Evolutionary conservation across 1,284 basidiomycete genomes (phyloP).

Genomic region (Boletus austroedulis): DNA sequence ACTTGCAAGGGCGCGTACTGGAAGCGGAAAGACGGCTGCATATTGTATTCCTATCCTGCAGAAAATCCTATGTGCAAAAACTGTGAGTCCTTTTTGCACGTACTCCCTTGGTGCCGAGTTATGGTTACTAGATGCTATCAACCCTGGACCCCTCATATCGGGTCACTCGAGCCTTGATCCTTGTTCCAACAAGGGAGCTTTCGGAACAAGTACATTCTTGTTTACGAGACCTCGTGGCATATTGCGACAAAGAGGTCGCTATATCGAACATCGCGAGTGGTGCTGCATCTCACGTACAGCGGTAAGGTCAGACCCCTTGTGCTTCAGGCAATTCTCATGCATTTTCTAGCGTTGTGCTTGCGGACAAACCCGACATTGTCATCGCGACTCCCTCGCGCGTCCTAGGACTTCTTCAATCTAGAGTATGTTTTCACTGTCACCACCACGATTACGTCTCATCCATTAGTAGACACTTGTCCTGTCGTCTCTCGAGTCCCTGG

Average conservation of each 20-base stretch:
- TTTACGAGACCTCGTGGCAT: conserved; percentile 63
- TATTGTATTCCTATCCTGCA: conserved; percentile 92
- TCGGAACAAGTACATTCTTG: conserved; percentile 86
- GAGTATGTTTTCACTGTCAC: conserved; percentile 42
- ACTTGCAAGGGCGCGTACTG: conserved; percentile 90
- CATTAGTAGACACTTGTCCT: conserved; percentile 57
- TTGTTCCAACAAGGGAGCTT: conserved; percentile 94
- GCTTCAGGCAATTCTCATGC: background rate
- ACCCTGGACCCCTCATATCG: conserved; percentile 46
- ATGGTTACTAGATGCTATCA: conserved; percentile 33
- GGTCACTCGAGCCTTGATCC: conserved; percentile 76
- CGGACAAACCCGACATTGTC: conserved; percentile 90
- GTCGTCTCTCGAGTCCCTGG: conserved; percentile 74
- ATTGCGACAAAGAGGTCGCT: conserved; percentile 75
- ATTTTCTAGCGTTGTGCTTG: conserved; percentile 63
- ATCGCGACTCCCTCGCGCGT: conserved; percentile 89
- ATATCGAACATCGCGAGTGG: conserved; percentile 82
- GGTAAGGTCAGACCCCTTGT: conserved; percentile 42
- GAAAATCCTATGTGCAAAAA: conserved; percentile 82
- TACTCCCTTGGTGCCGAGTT: background rate
- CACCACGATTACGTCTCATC: conserved; percentile 1
- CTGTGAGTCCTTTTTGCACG: conserved; percentile 50
- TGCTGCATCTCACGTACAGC: conserved; percentile 71
- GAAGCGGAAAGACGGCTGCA: conserved; percentile 96
- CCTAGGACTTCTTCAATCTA: conserved; percentile 76